These are phyloP conservation scores for Paramarasmius palmivorus DNA, from an alignment of 1,284 basidiomycete species.

Conservation along the genomic window DNA sequence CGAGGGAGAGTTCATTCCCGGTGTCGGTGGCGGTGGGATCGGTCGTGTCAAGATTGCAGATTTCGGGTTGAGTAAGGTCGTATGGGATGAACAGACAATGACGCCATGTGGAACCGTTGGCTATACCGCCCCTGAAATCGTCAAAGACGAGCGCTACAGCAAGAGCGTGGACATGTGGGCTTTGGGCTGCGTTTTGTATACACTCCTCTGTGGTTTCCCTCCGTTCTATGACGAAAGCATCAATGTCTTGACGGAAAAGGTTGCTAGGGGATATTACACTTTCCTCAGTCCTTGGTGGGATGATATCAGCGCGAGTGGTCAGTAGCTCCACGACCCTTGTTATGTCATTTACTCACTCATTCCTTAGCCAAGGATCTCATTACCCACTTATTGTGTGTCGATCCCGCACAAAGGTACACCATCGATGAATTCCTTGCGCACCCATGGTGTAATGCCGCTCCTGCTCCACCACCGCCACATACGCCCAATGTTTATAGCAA, in stretches of 20 bases:
- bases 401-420: constrained; percentile 93
- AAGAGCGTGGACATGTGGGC: constrained; percentile 99
- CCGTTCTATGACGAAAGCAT: constrained; percentile 99
- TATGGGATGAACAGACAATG: constrained; percentile 99
- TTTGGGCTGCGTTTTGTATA: constrained; percentile 97
- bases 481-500: constrained; percentile 55
- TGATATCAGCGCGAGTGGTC: constrained; percentile 83
- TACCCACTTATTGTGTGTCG: constrained; percentile 92
- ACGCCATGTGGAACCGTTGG: constrained; percentile 99
- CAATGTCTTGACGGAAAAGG: constrained; percentile 97
- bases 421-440: constrained; percentile 98
- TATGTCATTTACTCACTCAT: constrained; percentile 5
- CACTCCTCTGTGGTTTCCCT: constrained; percentile 96
- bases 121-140: constrained; percentile 99
- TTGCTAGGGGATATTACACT: constrained; percentile 96
- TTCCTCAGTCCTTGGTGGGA: constrained; percentile 99
- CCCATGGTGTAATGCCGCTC: constrained; percentile 86
- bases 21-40: constrained; percentile 95
- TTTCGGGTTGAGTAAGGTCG: constrained; percentile 97
- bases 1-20: constrained; percentile 93
- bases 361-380: constrained; percentile 90
- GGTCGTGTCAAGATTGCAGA: constrained; percentile 99
- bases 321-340: constrained; percentile 20
- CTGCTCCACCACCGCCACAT: constrained; percentile 60
- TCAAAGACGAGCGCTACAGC: constrained; percentile 98